A percentile compares a stretch with the other conserved stretches of the same genome.
Conservation (phyloP, 371 early-diverging fungal species). For the Mortierella sp. region DNA sequence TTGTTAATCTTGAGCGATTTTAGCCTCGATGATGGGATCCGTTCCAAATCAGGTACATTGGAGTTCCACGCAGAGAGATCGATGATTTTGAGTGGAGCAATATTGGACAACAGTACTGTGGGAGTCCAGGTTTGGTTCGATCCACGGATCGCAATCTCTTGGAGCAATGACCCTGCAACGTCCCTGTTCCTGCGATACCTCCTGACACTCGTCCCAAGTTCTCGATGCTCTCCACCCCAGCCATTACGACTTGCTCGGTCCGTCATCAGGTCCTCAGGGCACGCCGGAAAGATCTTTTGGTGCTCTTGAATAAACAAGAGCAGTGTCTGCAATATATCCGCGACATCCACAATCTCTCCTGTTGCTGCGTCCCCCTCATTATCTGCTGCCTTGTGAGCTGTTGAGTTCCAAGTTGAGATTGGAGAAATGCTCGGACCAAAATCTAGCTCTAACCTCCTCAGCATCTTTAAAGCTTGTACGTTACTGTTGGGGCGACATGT, state of each 20-base stretch:
- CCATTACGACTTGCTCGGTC: background rate
- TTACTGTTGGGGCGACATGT: too few species aligned
- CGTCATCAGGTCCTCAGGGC: background rate
- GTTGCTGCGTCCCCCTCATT: too few species aligned
- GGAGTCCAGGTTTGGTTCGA: slow-evolving; percentile 22
- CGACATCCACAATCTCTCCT: too few species aligned
- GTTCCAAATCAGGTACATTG: slow-evolving; percentile 20
- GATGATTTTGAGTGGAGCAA: slow-evolving; percentile 30
- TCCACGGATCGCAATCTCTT: slow-evolving; percentile 36
- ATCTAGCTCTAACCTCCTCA: slow-evolving; percentile 38
- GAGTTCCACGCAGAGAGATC: slow-evolving; percentile 48
- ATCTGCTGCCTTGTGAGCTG: background rate
- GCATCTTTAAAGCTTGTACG: slow-evolving; percentile 18
- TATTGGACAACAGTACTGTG: slow-evolving; percentile 8
- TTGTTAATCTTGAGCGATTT: slow-evolving; percentile 22
- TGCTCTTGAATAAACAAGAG: slow-evolving; percentile 37
- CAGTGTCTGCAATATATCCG: slow-evolving; percentile 12
- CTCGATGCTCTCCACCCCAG: background rate
- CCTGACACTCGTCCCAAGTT: background rate
- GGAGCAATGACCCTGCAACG: background rate
- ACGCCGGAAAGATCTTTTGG: slow-evolving; percentile 12
- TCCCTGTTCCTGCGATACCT: background rate
- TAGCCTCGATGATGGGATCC: slow-evolving; percentile 22
- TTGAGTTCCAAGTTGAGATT: background rate
- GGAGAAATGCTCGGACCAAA: slow-evolving; percentile 4